A percentile compares a stretch with the other conserved stretches of the same genome.
These are phyloP conservation scores for Chlamydomonas applanata DNA, from an alignment of 139 green algal species.

Conservation along the genomic window DNA sequence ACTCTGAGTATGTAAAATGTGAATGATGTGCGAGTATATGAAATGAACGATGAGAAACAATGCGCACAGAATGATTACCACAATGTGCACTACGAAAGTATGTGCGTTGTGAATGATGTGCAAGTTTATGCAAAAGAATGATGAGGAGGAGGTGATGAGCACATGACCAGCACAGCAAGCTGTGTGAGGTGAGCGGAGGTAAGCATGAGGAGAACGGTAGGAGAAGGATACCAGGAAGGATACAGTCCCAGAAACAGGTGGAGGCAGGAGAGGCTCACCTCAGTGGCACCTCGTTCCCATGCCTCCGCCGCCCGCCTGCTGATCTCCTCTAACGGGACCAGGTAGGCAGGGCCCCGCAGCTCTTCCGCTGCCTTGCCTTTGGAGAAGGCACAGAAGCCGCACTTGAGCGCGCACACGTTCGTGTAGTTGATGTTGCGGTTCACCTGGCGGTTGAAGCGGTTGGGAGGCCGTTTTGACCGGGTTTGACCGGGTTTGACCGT, in stretches of 20 bases:
- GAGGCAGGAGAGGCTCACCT: conserved; percentile 55
- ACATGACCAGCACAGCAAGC: not conserved
- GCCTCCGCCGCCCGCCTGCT: conserved; percentile 66
- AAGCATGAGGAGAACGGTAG: too few relatives aligned
- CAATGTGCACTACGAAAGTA: too few relatives aligned
- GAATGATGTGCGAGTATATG: too few relatives aligned
- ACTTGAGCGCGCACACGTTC: conserved; percentile 70
- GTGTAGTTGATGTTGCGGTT: conserved; percentile 96
- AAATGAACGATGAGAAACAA: too few relatives aligned
- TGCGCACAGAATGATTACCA: too few relatives aligned
- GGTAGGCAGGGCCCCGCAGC: conserved; percentile 73
- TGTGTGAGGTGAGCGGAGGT: not conserved
- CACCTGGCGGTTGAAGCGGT: not conserved
- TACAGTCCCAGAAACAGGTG: not conserved
- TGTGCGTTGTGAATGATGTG: too few relatives aligned
- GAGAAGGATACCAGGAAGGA: too few relatives aligned
- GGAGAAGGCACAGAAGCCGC: conserved; percentile 77
- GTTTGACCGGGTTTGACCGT: too few relatives aligned
- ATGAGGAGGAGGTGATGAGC: not conserved
- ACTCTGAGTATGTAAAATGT: too few relatives aligned
- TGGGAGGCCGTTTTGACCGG: too few relatives aligned
- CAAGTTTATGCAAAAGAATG: too few relatives aligned
- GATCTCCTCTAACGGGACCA: conserved; percentile 74
- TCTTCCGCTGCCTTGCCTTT: conserved; percentile 59
- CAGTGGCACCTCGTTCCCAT: conserved; percentile 78